Conservation (phyloP, 768 basidiomycete species). For the Leccinellum luteum region DNA sequence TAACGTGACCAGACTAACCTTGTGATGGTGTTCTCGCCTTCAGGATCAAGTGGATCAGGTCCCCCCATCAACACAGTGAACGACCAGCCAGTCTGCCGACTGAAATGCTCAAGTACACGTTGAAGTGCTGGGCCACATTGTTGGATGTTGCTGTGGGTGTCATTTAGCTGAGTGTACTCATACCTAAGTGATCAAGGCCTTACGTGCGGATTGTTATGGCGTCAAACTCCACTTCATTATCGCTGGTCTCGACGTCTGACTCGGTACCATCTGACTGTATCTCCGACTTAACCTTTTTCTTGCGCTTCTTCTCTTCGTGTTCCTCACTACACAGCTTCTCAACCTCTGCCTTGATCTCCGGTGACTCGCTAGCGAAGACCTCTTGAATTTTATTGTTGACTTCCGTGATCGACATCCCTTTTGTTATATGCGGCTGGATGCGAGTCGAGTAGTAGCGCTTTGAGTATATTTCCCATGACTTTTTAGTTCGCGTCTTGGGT, state of each 20-base stretch:
- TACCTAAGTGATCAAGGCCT: not conserved
- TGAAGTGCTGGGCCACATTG: not conserved
- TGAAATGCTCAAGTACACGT: not conserved
- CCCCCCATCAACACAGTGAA: not conserved
- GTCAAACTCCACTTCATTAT: not conserved
- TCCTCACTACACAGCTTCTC: not conserved
- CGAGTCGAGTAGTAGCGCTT: not conserved
- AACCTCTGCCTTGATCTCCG: not conserved
- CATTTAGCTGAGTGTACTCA: too few relatives aligned
- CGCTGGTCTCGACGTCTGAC: not conserved
- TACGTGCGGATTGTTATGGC: not conserved
- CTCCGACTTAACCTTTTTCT: not conserved
- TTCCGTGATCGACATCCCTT: not conserved
- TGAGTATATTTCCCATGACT: not conserved
- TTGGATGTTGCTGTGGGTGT: not conserved
- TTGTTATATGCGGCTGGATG: not conserved
- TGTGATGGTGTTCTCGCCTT: not conserved
- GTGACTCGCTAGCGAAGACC: not conserved
- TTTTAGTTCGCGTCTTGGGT: not conserved
- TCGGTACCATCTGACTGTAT: not conserved
- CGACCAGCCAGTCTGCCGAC: not conserved
- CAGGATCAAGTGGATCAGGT: not conserved
- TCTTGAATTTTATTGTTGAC: not conserved
- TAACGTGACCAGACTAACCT: not conserved
- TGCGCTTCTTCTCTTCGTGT: not conserved